These are phyloP conservation scores for Ceratonia siliqua DNA, from an alignment of 306 rosid genomes.

Conservation along the genomic window DNA sequence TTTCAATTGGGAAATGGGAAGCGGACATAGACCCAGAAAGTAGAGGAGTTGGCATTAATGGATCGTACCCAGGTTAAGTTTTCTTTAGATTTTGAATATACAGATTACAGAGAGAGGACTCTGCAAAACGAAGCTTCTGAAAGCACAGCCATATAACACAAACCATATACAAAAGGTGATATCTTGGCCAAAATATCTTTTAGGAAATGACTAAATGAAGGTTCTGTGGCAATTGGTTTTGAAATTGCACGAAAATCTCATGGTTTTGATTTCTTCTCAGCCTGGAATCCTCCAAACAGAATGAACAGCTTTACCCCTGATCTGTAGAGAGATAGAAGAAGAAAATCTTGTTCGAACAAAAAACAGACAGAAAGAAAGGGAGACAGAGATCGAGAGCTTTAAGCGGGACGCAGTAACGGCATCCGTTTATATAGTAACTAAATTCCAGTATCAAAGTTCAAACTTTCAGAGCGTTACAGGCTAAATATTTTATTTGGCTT, in stretches of 20 bases:
- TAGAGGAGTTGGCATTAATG: too few species aligned
- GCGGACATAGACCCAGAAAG: neutral
- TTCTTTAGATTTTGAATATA: constrained; percentile 1
- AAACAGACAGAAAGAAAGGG: constrained; percentile 12
- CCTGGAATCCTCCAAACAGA: neutral
- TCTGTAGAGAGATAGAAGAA: neutral
- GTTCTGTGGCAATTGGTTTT: neutral
- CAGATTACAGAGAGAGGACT: neutral
- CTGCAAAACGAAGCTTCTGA: neutral
- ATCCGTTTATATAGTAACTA: constrained; percentile 34
- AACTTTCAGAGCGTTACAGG: neutral
- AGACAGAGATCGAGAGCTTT: constrained; percentile 28
- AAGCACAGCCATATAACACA: constrained; percentile 33
- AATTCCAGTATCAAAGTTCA: neutral
- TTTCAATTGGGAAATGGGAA: constrained; percentile 4
- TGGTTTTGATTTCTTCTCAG: neutral
- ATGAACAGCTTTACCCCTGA: neutral
- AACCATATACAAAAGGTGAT: neutral
- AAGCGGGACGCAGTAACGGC: constrained; percentile 27
- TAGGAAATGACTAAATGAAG: neutral
- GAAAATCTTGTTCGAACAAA: constrained; percentile 6
- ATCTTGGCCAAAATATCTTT: constrained; percentile 7
- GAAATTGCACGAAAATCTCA: constrained; percentile 1
- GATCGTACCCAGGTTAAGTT: neutral
- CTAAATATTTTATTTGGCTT: neutral